phyloP scores from a whole-genome alignment of 306 rosid species.

The Lathyrus tuberosus region DNA sequence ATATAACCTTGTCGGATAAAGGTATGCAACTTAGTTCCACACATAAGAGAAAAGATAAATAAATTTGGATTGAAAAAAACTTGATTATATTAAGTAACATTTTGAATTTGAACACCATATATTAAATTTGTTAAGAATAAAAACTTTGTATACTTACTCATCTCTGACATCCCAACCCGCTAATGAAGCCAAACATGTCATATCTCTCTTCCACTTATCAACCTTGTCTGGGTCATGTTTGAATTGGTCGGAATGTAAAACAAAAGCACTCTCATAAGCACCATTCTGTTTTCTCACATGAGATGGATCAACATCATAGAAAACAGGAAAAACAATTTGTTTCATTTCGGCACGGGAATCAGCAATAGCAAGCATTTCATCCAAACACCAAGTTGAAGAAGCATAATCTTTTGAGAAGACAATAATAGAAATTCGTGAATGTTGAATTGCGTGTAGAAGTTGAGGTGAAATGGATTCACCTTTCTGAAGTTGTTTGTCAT shows the following conservation, averaged over 20 bases:
- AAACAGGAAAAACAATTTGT: neutral
- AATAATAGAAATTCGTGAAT: neutral
- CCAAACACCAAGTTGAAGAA: neutral
- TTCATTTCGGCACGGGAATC: neutral
- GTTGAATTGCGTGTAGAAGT: neutral
- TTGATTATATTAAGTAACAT: too few relatives aligned
- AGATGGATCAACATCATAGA: slow-evolving; percentile 13
- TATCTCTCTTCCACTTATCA: neutral
- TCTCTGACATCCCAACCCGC: neutral
- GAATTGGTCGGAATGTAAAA: neutral
- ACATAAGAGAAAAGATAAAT: too few relatives aligned
- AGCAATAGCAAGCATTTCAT: neutral
- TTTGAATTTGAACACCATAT: too few relatives aligned
- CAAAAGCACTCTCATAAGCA: neutral
- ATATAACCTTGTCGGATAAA: too few relatives aligned
- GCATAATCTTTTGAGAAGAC: neutral
- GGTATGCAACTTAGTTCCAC: too few relatives aligned
- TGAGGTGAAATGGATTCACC: neutral
- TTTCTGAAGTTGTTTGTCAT: neutral
- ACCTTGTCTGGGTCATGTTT: neutral
- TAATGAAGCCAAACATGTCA: neutral
- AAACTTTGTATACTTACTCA: neutral
- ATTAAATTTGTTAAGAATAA: too few relatives aligned
- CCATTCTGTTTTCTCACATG: neutral
- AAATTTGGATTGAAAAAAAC: too few relatives aligned